Conservation (phyloP, 2,329 filamentous ascomycete genomes). For the Trichoderma koningii region DNA sequence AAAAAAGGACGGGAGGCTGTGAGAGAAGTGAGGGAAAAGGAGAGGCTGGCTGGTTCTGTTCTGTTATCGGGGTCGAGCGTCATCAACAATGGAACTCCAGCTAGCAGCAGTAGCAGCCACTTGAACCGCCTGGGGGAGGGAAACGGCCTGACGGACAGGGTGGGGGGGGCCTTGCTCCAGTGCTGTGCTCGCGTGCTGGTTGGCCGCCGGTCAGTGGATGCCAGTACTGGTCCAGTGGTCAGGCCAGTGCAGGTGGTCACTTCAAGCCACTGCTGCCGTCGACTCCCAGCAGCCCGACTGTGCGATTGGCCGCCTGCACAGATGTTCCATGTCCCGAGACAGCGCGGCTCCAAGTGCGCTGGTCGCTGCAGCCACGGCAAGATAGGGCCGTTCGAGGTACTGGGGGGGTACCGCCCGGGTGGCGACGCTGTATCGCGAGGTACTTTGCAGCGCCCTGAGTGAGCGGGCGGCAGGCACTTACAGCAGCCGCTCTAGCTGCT, state of each 20-base stretch:
- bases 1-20: not conserved
- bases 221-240: slow-evolving; percentile 23
- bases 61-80: slow-evolving; percentile 12
- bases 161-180: slow-evolving; percentile 3
- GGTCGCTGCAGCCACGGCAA: not conserved
- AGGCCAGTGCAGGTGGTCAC: slow-evolving; percentile 1
- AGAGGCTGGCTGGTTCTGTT: slow-evolving; percentile 8
- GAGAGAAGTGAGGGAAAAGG: not conserved
- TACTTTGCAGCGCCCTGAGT: no score
- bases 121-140: not conserved
- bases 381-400: no score
- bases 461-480: not conserved
- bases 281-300: slow-evolving; percentile 2
- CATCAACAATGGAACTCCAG: slow-evolving; percentile 9
- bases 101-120: not conserved
- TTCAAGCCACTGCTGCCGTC: slow-evolving; percentile 12
- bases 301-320: slow-evolving; percentile 3
- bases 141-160: slow-evolving; percentile 18
- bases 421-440: no score
- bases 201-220: slow-evolving; percentile 11
- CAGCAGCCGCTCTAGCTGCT: not conserved
- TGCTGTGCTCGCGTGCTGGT: slow-evolving; percentile 28
- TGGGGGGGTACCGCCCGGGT: no score
- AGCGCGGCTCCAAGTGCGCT: slow-evolving; percentile 18
- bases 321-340: slow-evolving; percentile 12